A percentile compares a stretch with the other conserved stretches of the same genome.
These are phyloP conservation scores for Malus orientalis DNA, from an alignment of 306 rosid genomes.

Conservation along the genomic window DNA sequence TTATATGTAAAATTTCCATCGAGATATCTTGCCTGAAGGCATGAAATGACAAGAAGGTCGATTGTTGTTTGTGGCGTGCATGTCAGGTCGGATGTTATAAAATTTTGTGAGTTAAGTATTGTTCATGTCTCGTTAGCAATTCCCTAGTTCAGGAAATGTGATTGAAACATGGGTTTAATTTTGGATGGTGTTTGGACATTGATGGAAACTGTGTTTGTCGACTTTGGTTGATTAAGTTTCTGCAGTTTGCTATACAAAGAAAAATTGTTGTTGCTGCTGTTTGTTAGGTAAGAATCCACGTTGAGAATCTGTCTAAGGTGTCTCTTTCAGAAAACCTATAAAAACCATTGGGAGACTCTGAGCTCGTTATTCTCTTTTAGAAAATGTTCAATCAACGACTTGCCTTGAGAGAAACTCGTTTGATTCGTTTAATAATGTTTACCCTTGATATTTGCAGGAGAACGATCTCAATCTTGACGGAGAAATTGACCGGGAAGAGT, in stretches of 20 bases:
- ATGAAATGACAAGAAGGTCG: not conserved
- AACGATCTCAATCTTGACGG: conserved; percentile 51
- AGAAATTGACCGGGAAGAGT: conserved; percentile 55
- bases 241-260: not conserved
- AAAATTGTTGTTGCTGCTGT: not conserved
- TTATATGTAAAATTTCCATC: not conserved
- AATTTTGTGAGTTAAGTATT: not conserved
- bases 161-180: too few relatives aligned
- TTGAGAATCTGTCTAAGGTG: not conserved
- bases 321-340: not conserved
- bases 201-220: too few relatives aligned
- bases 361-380: not conserved
- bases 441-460: conserved; percentile 28
- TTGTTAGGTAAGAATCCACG: not conserved
- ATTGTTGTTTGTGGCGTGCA: not conserved
- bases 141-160: too few relatives aligned
- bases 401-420: not conserved
- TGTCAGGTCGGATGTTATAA: not conserved
- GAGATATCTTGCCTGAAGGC: not conserved
- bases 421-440: not conserved
- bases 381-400: not conserved
- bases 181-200: too few relatives aligned
- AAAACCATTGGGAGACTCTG: not conserved
- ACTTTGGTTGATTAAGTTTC: not conserved
- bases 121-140: not conserved